Evolutionary conservation across 2,329 filamentous ascomycete genomes (phyloP).

Genomic region (Penicillium griseofulvum): DNA sequence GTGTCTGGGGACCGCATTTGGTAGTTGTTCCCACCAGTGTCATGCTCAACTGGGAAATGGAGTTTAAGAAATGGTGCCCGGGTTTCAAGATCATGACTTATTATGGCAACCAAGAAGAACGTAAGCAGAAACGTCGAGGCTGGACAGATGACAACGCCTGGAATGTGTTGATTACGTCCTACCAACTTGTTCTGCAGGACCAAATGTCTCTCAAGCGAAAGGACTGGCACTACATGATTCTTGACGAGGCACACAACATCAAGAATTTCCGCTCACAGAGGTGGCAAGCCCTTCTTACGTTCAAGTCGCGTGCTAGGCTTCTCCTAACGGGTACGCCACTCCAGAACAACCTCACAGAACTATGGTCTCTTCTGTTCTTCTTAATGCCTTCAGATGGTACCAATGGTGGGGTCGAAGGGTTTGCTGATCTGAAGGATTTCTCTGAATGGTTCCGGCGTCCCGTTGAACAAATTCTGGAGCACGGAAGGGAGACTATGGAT

Average conservation of each 20-base stretch:
- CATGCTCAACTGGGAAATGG: conserved; percentile 99
- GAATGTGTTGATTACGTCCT: conserved; percentile 98
- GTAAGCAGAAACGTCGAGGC: conserved; percentile 82
- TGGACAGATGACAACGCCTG: conserved; percentile 93
- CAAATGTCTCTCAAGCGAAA: conserved; percentile 89
- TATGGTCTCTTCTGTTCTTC: conserved; percentile 97
- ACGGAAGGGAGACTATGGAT: conserved; percentile 89
- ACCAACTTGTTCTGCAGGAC: conserved; percentile 92
- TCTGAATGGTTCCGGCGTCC: conserved; percentile 94
- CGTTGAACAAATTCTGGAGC: conserved; percentile 93
- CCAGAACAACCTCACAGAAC: conserved; percentile 93
- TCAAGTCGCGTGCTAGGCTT: conserved; percentile 84
- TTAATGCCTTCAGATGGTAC: conserved; percentile 79
- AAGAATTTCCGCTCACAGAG: conserved; percentile 98
- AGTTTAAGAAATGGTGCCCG: conserved; percentile 97
- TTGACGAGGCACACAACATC: conserved; percentile 98
- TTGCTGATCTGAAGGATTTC: conserved; percentile 93
- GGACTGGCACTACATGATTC: conserved; percentile 95
- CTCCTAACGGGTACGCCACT: conserved; percentile 90
- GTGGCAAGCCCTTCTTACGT: conserved; percentile 92
- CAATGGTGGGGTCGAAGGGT: conserved; percentile 78
- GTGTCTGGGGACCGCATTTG: conserved; percentile 93
- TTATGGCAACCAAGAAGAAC: conserved; percentile 90
- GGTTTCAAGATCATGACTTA: conserved; percentile 98
- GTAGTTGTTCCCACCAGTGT: conserved; percentile 97